Evolutionary conservation across 2,329 filamentous ascomycete genomes (phyloP).

Genomic region (Colletotrichum agaves): DNA sequence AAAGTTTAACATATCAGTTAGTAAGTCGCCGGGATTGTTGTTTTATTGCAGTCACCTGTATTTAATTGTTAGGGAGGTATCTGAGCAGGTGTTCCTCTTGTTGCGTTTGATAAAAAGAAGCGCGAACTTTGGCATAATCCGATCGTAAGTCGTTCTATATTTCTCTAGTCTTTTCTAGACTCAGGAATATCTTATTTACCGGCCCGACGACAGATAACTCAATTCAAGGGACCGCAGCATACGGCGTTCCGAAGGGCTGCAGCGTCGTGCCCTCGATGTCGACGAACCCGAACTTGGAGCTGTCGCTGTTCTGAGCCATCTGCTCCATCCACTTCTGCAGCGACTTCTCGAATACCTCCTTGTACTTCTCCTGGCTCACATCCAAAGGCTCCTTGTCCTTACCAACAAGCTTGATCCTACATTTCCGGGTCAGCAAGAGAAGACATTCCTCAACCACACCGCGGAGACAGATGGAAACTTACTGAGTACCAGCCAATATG

Average conservation of each 20-base stretch:
- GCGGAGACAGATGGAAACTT: conserved; percentile 36
- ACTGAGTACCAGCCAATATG: conserved; percentile 46
- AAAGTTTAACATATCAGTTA: neutral
- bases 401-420: conserved; percentile 46
- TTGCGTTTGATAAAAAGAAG: too few relatives aligned
- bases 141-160: too few relatives aligned
- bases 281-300: conserved; percentile 45
- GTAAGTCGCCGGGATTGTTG: too few relatives aligned
- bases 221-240: neutral
- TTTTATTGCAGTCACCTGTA: too few relatives aligned
- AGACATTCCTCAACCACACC: neutral
- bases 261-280: conserved; percentile 47
- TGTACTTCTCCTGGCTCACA: conserved; percentile 46
- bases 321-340: conserved; percentile 44
- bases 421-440: neutral
- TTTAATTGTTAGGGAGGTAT: too few relatives aligned
- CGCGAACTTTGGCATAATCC: too few relatives aligned
- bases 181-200: too few relatives aligned
- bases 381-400: conserved; percentile 46
- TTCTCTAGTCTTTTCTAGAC: too few relatives aligned
- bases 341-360: conserved; percentile 43
- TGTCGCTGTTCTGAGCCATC: conserved; percentile 47
- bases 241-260: conserved; percentile 45
- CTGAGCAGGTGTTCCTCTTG: too few relatives aligned
- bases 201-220: too few relatives aligned